Base-by-base conservation (phyloP, 2,329 filamentous ascomycete species). In the Epicoccum nigrum region DNA sequence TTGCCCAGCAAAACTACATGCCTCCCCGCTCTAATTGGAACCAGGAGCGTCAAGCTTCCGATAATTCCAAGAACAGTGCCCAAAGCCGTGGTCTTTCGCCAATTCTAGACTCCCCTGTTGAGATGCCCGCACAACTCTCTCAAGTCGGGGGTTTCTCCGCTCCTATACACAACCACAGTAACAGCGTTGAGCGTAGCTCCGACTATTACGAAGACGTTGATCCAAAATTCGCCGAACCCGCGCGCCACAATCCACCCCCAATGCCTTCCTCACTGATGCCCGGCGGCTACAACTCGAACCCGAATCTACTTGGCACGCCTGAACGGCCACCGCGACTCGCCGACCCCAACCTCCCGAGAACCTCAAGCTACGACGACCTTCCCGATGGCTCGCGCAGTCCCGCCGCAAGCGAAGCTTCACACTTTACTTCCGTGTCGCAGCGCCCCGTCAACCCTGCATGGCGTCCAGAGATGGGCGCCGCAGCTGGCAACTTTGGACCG, bases 161-260 rank as follows among this genome's bases (percentile, higher is more conserved):
- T 21, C 56, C 58, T 6, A 48, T 19, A 2, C 27, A 37, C 35
- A 28, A 38, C 20, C 49, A 51, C 25, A 33, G 19, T 16, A 51
- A 51, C 32, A 38, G 31, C 16, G 16, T 52, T 11, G 70, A 73
- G 30, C 63, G 64, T 19, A 72, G 63, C 41, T 79, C 80, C 9
- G 68, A 82, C 56, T 97, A 97, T 75, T 96, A 95, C 68, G 94
- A 97, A 79, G 93, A 97, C 70, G 85, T 96, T 11, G 92, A 96
- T 60, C 92, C 93, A 35, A 89, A 86, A 49, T 97, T 97, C 67
- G 88, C 86, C 27, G 81, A 84, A 49, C 74, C 76, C 20, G 46
- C 62, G 56, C 60, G 51, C 46, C 50, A 46, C 31, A 59, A 55
- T 37, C 55, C 61, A 17, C 60, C 72, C 66, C 61, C 62, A 46